A percentile compares a stretch with the other conserved stretches of the same genome.
These are phyloP conservation scores for Lyophyllum semitale DNA, from an alignment of 768 basidiomycete species.

Conservation along the genomic window DNA sequence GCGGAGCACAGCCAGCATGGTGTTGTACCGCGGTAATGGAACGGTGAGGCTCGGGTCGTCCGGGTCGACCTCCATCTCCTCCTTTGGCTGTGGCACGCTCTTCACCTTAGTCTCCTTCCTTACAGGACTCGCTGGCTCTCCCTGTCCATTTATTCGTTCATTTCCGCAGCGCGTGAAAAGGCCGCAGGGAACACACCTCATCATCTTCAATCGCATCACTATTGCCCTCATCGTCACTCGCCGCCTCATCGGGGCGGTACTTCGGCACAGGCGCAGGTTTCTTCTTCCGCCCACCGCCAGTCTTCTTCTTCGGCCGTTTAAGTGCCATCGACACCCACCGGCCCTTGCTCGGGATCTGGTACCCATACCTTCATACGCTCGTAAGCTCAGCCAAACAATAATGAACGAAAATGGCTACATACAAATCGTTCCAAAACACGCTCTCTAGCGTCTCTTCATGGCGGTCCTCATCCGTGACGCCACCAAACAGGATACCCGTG, in stretches of 20 bases:
- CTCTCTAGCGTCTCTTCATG: conserved; percentile 84
- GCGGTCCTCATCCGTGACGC: conserved; percentile 83
- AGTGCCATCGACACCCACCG: conserved; percentile 80
- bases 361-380: conserved; percentile 60
- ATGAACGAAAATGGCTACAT: conserved; percentile 20
- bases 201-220: conserved; percentile 10
- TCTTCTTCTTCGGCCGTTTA: conserved; percentile 67
- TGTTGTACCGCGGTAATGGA: conserved; percentile 80
- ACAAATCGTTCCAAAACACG: conserved; percentile 89
- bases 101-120: background rate
- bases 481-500: conserved; percentile 83
- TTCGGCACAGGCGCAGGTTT: conserved; percentile 13
- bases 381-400: background rate
- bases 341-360: conserved; percentile 73
- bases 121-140: background rate
- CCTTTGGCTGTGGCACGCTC: too few species aligned
- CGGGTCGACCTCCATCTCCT: conserved; percentile 40
- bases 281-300: conserved; percentile 43
- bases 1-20: conserved; percentile 82
- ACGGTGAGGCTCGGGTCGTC: conserved; percentile 66
- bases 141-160: background rate
- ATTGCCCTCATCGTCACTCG: conserved; percentile 2
- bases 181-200: background rate
- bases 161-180: background rate
- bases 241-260: conserved; percentile 20